Percentiles rank a stretch among this genome's conserved stretches.
Conservation (phyloP, 2,329 filamentous ascomycete genomes). For the Pochonia chlamydosporia region DNA sequence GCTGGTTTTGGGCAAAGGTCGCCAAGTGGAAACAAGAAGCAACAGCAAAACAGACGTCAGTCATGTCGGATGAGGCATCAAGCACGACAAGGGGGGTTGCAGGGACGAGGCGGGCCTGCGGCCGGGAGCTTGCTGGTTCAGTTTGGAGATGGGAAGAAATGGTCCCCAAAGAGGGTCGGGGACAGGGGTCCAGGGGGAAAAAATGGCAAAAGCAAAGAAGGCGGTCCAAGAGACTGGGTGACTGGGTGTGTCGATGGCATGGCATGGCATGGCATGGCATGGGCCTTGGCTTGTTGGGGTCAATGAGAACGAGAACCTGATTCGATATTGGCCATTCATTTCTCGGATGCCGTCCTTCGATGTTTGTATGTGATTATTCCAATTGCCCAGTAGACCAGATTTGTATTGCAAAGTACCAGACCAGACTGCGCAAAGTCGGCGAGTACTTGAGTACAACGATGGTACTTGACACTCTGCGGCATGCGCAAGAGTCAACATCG, state of each 20-base stretch:
- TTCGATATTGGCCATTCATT: not conserved
- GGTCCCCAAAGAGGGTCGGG: slow-evolving; percentile 8
- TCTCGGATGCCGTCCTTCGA: too few relatives aligned
- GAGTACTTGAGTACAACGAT: too few relatives aligned
- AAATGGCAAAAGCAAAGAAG: slow-evolving; percentile 5
- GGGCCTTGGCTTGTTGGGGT: not conserved
- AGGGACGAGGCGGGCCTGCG: slow-evolving; percentile 21
- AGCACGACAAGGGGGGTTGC: slow-evolving; percentile 11
- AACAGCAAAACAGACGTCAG: slow-evolving; percentile 7
- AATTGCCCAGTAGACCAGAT: too few relatives aligned
- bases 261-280: too few relatives aligned
- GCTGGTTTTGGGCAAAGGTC: slow-evolving; percentile 1
- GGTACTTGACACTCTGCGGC: too few relatives aligned
- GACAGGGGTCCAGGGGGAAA: slow-evolving; percentile 8
- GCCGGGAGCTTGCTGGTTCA: slow-evolving; percentile 21
- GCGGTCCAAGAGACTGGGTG: slow-evolving; percentile 1
- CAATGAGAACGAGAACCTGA: not conserved
- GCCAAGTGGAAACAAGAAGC: slow-evolving; percentile 7
- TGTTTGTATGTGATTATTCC: too few relatives aligned
- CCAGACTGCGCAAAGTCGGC: too few relatives aligned
- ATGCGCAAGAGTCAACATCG: too few relatives aligned
- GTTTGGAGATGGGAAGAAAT: slow-evolving; percentile 6
- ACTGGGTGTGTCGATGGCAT: slow-evolving; percentile 15
- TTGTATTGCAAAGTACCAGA: too few relatives aligned
- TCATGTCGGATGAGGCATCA: slow-evolving; percentile 12